A percentile compares a stretch with the other conserved stretches of the same genome.
Conservation (phyloP, 345 rosid species). For the Dipteronia dyeriana region DNA sequence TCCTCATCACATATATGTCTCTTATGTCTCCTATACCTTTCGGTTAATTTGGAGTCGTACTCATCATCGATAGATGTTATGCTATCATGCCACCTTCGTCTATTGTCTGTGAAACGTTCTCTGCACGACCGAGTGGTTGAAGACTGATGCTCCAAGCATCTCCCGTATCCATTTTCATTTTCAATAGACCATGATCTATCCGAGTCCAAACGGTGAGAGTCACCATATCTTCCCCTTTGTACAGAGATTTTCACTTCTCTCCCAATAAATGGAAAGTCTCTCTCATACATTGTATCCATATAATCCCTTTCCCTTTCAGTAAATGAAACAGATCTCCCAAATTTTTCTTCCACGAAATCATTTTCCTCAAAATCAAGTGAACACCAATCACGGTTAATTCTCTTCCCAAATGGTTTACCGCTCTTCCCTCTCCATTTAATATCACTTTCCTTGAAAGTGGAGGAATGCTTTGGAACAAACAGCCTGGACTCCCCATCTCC, state of each 20-base stretch:
- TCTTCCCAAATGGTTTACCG: slow-evolving; percentile 28
- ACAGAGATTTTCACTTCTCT: slow-evolving; percentile 34
- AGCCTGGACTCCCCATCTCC: slow-evolving; percentile 28
- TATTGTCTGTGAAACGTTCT: slow-evolving; percentile 29
- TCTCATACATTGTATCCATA: slow-evolving; percentile 30
- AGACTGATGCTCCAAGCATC: slow-evolving; percentile 26
- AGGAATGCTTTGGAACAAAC: slow-evolving; percentile 29
- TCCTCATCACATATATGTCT: slow-evolving; percentile 30
- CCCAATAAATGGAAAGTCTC: slow-evolving; percentile 25
- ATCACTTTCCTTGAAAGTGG: slow-evolving; percentile 23
- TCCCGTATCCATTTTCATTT: slow-evolving; percentile 30
- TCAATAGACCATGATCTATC: slow-evolving; percentile 35
- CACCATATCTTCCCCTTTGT: slow-evolving; percentile 35
- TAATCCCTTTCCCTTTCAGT: slow-evolving; percentile 30
- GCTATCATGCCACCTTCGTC: slow-evolving; percentile 32
- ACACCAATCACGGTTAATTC: slow-evolving; percentile 28
- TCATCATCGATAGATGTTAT: slow-evolving; percentile 22
- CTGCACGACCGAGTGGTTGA: slow-evolving; percentile 23
- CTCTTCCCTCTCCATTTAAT: slow-evolving; percentile 33
- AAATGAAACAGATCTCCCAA: slow-evolving; percentile 28
- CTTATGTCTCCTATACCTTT: slow-evolving; percentile 27
- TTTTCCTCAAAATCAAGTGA: slow-evolving; percentile 30
- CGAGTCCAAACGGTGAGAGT: slow-evolving; percentile 32
- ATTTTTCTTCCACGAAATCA: slow-evolving; percentile 27
- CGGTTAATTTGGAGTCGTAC: slow-evolving; percentile 24